Evolutionary conservation across 2,329 filamentous ascomycete genomes (phyloP).

Genomic region (Coniochaeta hoffmannii): DNA sequence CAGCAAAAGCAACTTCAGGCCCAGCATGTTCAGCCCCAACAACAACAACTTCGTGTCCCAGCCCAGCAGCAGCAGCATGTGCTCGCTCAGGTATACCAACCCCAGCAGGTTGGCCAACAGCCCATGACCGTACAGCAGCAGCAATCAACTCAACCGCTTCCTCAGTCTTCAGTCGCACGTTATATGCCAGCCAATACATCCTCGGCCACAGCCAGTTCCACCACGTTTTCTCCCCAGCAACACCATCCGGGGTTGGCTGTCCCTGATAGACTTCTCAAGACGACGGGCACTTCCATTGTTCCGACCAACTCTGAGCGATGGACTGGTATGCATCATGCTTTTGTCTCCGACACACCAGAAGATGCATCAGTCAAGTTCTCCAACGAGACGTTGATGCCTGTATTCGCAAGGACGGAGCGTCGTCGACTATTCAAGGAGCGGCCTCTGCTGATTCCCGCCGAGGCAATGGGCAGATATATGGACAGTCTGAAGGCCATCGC

Average conservation of each 20-base stretch:
- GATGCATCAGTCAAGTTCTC: background rate
- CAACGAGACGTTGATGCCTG: background rate
- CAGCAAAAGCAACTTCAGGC: conserved; percentile 16
- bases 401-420: background rate
- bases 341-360: background rate
- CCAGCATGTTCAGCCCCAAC: background rate
- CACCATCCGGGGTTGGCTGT: background rate
- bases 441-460: background rate
- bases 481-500: background rate
- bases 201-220: background rate
- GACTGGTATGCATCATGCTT: background rate
- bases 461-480: conserved; percentile 1
- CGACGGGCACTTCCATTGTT: background rate
- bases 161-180: background rate
- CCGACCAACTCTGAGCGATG: background rate
- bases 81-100: background rate
- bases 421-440: background rate
- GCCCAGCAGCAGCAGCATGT: background rate
- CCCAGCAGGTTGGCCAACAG: background rate
- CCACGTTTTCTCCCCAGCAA: background rate
- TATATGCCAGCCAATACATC: background rate
- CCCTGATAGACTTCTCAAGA: background rate
- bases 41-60: too few relatives aligned
- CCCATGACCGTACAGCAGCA: background rate
- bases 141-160: background rate